Percentiles rank a stretch among this genome's conserved stretches.
Conservation (phyloP, 2,329 filamentous ascomycete genomes). For the Xylariaceae sp. region DNA sequence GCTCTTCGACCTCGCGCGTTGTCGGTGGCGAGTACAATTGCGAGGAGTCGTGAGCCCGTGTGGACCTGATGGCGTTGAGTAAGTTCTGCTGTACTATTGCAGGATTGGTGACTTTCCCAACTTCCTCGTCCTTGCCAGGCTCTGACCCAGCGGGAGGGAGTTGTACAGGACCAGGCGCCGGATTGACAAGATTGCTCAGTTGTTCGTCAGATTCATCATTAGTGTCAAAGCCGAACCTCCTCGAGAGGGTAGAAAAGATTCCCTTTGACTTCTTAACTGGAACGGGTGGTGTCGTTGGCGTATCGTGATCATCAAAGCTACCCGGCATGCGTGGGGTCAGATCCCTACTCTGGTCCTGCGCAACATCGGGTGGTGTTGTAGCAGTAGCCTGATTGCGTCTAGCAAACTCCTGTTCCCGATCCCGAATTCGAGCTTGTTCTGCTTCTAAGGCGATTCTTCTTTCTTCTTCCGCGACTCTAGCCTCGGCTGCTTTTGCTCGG, state of each 20-base stretch:
- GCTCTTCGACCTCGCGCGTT: conserved; percentile 71
- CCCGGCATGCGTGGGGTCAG: conserved; percentile 62
- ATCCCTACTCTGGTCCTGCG: conserved; percentile 38
- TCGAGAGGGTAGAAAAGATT: conserved; percentile 64
- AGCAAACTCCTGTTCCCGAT: conserved; percentile 44
- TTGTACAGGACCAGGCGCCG: conserved; percentile 20
- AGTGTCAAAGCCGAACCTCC: conserved; percentile 61
- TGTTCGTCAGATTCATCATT: conserved; percentile 40
- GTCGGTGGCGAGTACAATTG: conserved; percentile 67
- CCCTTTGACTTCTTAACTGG: conserved; percentile 46
- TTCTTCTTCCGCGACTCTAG: conserved; percentile 78
- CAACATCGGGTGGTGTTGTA: conserved; percentile 28
- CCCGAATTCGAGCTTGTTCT: conserved; percentile 63
- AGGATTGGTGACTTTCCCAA: conserved; percentile 54
- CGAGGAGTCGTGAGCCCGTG: conserved; percentile 69
- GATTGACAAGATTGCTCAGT: conserved; percentile 42
- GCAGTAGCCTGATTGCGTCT: conserved; percentile 41
- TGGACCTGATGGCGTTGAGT: conserved; percentile 71
- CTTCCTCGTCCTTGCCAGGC: conserved; percentile 28
- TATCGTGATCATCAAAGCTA: conserved; percentile 46
- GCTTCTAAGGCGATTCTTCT: conserved; percentile 67
- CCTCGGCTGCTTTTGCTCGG: conserved; percentile 79
- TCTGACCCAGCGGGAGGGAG: conserved; percentile 23
- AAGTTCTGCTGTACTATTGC: conserved; percentile 64
- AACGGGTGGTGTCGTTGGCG: conserved; percentile 29